Base-by-base conservation (phyloP, 371 early-diverging fungal genomes). In the Nematocida minor region DNA sequence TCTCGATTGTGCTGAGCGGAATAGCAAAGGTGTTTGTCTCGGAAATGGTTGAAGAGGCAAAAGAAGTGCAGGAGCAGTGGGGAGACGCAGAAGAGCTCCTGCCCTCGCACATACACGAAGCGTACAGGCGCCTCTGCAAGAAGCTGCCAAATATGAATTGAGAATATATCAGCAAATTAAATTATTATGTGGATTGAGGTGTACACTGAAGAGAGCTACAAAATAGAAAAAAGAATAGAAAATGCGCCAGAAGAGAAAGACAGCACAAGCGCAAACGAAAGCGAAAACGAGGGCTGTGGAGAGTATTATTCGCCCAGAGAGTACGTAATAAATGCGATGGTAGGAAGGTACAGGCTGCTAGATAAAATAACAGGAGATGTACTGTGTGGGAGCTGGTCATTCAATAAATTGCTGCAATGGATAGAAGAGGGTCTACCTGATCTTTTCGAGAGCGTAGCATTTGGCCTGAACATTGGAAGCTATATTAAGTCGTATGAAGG, bases 21-120 rank as follows among this genome's bases (percentile, higher is more conserved):
- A 90, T 92, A 69, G 88, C 91, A 42, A 96, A 96, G 82, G 90
- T 96, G 14, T 96, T 92, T 87, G 91, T 94, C 1, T 94, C 94
- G 25, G 94, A 95, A 80, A 90, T 95, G 71, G 89, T 93, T 3
- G 93, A 93, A 82, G 87, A 88, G 83, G 93, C 91, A 88, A 86
- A 83, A 51, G 47, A 67, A 36, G 81, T 85, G 20, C 85, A 82
- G 48, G 51, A 62, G 25, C 83, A 82, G 32, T 70, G 63, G 55
- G 49, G 67, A n/a, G 81, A 86, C n/a, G 34, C 29, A 31, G 86
- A 85, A 81, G 86, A 7, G 89, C 89, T 31, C 27, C 83, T 88
- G 38, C 93, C 93, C 0, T 91, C 90, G 25, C 93, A 93, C 81
- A 80, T 94, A 55, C 87, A 93, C 11, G 95, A 94, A 82, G 93